phyloP scores from a whole-genome alignment of 352 stramenopile genomes.

The Hyaloperonospora arabidopsidis region DNA sequence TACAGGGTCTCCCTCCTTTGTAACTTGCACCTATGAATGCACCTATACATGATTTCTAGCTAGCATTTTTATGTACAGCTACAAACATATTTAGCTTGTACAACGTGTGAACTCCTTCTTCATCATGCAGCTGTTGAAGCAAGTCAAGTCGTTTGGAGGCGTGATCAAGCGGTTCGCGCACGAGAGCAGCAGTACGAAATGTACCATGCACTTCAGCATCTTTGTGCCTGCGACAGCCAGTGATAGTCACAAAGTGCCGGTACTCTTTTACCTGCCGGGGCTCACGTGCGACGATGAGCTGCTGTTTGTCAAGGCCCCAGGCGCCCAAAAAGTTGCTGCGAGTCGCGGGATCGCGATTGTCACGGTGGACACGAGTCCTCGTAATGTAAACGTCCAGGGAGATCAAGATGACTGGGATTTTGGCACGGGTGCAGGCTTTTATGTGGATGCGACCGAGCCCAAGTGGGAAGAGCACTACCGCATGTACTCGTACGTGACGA shows the following conservation, averaged over 20 bases:
- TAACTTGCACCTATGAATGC: no score
- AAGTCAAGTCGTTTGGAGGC: conserved; percentile 68
- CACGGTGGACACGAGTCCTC: conserved; percentile 93
- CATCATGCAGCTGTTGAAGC: conserved; percentile 71
- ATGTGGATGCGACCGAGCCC: conserved; percentile 93
- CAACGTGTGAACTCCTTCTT: not conserved
- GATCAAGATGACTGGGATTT: conserved; percentile 96
- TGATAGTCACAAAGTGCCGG: conserved; percentile 64
- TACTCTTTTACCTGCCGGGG: conserved; percentile 93
- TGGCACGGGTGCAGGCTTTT: conserved; percentile 94
- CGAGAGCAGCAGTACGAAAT: conserved; percentile 68
- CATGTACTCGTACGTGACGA: conserved; percentile 96
- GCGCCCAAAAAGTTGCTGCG: conserved; percentile 85
- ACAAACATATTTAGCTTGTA: no score
- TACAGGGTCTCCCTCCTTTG: no score
- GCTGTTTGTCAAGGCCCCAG: conserved; percentile 91
- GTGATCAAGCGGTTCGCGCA: conserved; percentile 82
- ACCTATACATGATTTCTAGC: no score
- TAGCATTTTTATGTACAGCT: no score
- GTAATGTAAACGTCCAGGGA: conserved; percentile 84
- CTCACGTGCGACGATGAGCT: conserved; percentile 96
- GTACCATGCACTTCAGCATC: conserved; percentile 88
- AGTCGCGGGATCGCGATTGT: conserved; percentile 91
- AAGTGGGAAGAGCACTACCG: conserved; percentile 91
- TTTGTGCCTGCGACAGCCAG: conserved; percentile 71